Percentiles rank a stretch among this genome's conserved stretches.
Conservation (phyloP, 306 rosid genomes). For the Pyrus pyrifolia region DNA sequence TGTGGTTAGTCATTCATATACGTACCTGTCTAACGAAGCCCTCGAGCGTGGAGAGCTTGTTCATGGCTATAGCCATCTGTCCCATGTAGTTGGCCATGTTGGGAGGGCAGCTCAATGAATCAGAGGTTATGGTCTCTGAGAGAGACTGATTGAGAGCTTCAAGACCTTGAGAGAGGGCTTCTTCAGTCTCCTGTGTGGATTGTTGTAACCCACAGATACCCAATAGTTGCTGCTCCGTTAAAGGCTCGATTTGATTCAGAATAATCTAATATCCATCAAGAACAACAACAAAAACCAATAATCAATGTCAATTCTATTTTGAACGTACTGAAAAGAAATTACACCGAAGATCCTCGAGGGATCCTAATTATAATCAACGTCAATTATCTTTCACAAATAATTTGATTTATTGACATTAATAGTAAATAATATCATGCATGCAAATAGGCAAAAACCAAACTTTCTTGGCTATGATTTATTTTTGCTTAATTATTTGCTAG, state of each 20-base stretch:
- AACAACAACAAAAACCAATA: background rate
- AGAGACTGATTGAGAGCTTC: conserved; percentile 76
- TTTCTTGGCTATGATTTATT: background rate
- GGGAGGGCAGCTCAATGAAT: conserved; percentile 62
- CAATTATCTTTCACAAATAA: background rate
- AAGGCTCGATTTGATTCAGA: conserved; percentile 68
- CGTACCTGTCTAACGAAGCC: conserved; percentile 86
- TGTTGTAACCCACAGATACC: conserved; percentile 84
- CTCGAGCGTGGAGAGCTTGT: conserved; percentile 81
- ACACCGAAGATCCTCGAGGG: background rate
- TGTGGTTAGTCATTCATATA: background rate
- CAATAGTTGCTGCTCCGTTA: conserved; percentile 87
- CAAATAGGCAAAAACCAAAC: background rate
- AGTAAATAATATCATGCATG: background rate
- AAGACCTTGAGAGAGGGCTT: conserved; percentile 80
- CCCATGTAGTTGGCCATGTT: conserved; percentile 94
- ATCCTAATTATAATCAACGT: background rate
- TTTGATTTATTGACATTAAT: background rate
- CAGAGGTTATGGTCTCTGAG: conserved; percentile 66
- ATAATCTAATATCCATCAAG: conserved; percentile 34
- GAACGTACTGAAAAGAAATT: background rate
- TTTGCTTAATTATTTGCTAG: conserved; percentile 21
- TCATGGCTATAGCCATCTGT: conserved; percentile 89
- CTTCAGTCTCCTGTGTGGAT: conserved; percentile 78
- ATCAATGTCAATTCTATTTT: background rate